phyloP scores from a whole-genome alignment of 2,329 filamentous ascomycete genomes.

The Diaporthe capsici region DNA sequence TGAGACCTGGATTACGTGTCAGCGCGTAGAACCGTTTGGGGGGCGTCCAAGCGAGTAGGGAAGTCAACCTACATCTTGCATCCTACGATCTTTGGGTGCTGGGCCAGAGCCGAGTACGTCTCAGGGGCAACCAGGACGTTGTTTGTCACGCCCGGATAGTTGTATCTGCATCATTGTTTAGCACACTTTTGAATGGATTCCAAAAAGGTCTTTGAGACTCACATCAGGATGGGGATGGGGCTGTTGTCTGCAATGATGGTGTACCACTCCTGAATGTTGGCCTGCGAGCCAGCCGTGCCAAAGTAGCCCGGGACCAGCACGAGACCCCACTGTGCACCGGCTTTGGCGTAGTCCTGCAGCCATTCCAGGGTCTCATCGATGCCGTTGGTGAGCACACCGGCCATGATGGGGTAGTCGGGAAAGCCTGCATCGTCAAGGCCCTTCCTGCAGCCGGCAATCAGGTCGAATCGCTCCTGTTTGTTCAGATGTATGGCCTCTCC shows the following conservation, averaged over 20 bases:
- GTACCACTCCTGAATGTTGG: conserved; percentile 73
- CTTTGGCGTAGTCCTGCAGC: conserved; percentile 62
- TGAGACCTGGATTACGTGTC: conserved; percentile 60
- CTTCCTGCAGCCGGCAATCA: conserved; percentile 69
- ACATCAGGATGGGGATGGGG: conserved; percentile 73
- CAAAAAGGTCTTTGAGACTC: conserved; percentile 45
- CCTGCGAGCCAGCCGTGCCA: conserved; percentile 69
- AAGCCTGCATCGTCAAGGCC: conserved; percentile 69
- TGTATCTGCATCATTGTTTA: conserved; percentile 55
- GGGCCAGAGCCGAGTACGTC: conserved; percentile 70
- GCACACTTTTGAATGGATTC: neutral
- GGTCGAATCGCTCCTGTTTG: conserved; percentile 66
- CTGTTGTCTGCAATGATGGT: conserved; percentile 71
- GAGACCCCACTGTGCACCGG: conserved; percentile 73
- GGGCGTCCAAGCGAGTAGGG: neutral
- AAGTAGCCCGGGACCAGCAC: conserved; percentile 77
- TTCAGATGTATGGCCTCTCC: conserved; percentile 75
- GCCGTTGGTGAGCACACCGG: conserved; percentile 72
- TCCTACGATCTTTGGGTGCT: conserved; percentile 76
- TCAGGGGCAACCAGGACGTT: conserved; percentile 70
- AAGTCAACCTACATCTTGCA: conserved; percentile 68
- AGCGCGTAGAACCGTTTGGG: neutral
- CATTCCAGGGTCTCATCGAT: conserved; percentile 70
- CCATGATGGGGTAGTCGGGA: conserved; percentile 71
- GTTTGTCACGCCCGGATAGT: conserved; percentile 77